These are phyloP conservation scores for Chenopodium berlandieri DNA, from an alignment of 148 eudicot genomes.

Conservation along the genomic window DNA sequence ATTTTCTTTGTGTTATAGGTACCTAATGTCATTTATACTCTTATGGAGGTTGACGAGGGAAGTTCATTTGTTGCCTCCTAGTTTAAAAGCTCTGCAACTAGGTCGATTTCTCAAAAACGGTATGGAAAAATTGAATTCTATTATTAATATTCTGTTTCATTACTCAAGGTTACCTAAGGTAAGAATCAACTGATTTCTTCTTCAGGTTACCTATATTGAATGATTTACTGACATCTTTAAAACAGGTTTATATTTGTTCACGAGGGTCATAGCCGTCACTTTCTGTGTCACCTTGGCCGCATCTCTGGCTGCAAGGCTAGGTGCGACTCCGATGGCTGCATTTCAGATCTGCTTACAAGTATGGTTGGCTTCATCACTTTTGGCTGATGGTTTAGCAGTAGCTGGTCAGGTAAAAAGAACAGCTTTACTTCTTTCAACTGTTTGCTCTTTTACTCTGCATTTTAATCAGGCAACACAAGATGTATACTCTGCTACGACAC, in stretches of 20 bases:
- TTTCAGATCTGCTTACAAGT: slow-evolving; percentile 95
- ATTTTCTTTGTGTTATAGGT: slow-evolving; percentile 35
- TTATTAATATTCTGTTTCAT: background rate
- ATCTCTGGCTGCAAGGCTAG: slow-evolving; percentile 87
- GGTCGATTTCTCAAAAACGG: slow-evolving; percentile 86
- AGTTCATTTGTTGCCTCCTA: slow-evolving; percentile 79
- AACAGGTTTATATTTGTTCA: slow-evolving; percentile 64
- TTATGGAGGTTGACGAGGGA: slow-evolving; percentile 58
- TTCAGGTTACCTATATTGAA: background rate
- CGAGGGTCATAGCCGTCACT: slow-evolving; percentile 83
- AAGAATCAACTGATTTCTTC: no score
- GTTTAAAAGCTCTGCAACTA: slow-evolving; percentile 59
- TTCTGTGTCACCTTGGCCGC: slow-evolving; percentile 90
- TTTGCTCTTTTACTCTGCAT: background rate
- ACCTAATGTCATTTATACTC: slow-evolving; percentile 69
- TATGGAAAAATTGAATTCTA: slow-evolving; percentile 3
- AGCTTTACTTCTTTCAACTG: background rate
- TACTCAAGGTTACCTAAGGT: background rate
- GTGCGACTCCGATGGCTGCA: slow-evolving; percentile 88
- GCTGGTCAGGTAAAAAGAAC: slow-evolving; percentile 72
- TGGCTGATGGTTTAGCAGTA: slow-evolving; percentile 97
- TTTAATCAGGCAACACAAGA: background rate
- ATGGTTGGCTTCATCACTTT: slow-evolving; percentile 92
- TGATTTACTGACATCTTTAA: background rate
- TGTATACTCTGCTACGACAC: background rate